phyloP scores from a whole-genome alignment of 371 early-diverging fungal genomes.

The Sporodiniella umbellata region DNA sequence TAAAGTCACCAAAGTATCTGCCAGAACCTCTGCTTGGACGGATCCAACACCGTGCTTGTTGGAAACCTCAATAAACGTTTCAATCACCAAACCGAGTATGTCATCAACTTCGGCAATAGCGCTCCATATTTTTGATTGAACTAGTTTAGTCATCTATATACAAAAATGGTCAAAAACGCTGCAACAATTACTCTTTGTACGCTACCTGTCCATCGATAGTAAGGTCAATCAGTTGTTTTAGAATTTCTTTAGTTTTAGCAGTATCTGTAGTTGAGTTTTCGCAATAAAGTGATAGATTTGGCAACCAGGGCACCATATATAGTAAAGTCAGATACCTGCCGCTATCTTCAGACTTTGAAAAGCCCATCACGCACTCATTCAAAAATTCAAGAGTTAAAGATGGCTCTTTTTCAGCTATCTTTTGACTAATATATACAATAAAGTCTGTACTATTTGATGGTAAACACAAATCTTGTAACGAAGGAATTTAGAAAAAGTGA shows the following conservation, averaged over 20 bases:
- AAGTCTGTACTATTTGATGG: constrained; percentile 83
- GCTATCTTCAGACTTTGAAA: constrained; percentile 65
- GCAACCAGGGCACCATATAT: constrained; percentile 86
- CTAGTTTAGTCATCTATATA: constrained; percentile 62
- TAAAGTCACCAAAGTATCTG: constrained; percentile 78
- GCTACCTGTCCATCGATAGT: constrained; percentile 75
- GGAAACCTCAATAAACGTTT: constrained; percentile 71
- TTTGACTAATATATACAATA: constrained; percentile 71
- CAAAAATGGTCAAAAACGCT: not conserved
- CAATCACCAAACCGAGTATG: constrained; percentile 72
- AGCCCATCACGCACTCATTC: constrained; percentile 78
- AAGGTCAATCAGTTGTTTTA: constrained; percentile 71
- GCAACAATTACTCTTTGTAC: not conserved
- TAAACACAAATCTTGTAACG: constrained; percentile 69
- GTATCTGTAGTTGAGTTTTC: constrained; percentile 35
- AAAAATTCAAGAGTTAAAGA: constrained; percentile 84
- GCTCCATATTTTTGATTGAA: constrained; percentile 83
- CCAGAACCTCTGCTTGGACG: constrained; percentile 72
- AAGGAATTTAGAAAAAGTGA: not conserved
- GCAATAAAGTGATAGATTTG: constrained; percentile 66
- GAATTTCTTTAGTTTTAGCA: constrained; percentile 63
- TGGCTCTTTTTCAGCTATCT: constrained; percentile 70
- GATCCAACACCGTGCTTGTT: constrained; percentile 78
- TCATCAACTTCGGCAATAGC: constrained; percentile 72
- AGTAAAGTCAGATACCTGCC: constrained; percentile 74